A percentile compares a stretch with the other conserved stretches of the same genome.
These are phyloP conservation scores for Trametes hirsuta DNA, from an alignment of 1,284 basidiomycete genomes.

Conservation along the genomic window DNA sequence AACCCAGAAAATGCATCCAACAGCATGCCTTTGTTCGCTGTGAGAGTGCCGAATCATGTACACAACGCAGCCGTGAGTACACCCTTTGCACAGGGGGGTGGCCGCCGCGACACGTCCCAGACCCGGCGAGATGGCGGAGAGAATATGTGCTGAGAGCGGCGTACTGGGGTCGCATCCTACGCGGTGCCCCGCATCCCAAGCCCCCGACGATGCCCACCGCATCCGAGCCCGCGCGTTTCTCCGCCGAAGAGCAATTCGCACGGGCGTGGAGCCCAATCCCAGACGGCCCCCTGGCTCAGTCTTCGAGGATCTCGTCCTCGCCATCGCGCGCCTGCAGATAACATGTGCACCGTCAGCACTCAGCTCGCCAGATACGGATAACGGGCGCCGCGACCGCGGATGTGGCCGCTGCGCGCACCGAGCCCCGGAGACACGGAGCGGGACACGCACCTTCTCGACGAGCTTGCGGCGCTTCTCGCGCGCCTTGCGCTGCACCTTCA, in stretches of 20 bases:
- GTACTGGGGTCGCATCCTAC: background rate
- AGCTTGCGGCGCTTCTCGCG: slow-evolving; percentile 76
- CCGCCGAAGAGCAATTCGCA: slow-evolving; percentile 7
- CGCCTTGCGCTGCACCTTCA: slow-evolving; percentile 80
- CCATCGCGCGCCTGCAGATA: slow-evolving; percentile 62
- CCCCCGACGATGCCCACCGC: background rate
- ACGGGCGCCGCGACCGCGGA: too few species aligned
- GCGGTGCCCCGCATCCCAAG: background rate
- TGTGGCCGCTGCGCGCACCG: background rate
- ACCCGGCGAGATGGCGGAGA: background rate
- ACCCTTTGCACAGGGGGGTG: background rate
- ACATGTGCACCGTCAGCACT: slow-evolving; percentile 11
- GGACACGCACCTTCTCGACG: slow-evolving; percentile 68
- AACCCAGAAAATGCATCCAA: background rate
- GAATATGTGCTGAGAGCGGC: background rate
- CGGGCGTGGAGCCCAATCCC: slow-evolving; percentile 15
- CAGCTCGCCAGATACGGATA: slow-evolving; percentile 7
- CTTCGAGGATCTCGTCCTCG: slow-evolving; percentile 69
- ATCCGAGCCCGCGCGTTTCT: background rate
- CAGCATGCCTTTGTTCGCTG: background rate
- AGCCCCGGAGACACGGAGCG: background rate
- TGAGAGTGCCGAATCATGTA: background rate
- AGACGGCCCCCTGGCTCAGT: slow-evolving; percentile 30
- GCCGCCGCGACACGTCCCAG: background rate
- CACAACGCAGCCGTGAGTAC: background rate